Conservation (phyloP, 2,329 filamentous ascomycete genomes). For the Talaromyces sp. region DNA sequence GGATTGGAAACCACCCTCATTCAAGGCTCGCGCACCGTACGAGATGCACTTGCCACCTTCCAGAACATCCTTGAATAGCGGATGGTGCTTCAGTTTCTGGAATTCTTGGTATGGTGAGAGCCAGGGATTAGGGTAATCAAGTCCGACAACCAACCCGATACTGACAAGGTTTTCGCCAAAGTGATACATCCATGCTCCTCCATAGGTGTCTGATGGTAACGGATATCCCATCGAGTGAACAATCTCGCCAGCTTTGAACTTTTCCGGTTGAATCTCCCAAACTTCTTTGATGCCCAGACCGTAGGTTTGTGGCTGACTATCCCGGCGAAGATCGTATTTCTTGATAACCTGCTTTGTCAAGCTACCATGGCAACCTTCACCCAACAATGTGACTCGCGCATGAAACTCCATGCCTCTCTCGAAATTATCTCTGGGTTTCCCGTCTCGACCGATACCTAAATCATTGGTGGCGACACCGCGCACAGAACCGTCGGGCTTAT, state of each 20-base stretch:
- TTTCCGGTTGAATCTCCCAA: conserved; percentile 91
- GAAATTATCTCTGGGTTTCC: conserved; percentile 83
- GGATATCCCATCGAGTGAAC: conserved; percentile 93
- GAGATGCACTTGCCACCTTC: conserved; percentile 97
- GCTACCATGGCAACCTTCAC: conserved; percentile 92
- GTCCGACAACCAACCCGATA: conserved; percentile 83
- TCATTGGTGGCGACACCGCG: conserved; percentile 96
- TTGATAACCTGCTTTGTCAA: conserved; percentile 92
- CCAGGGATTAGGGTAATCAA: conserved; percentile 97
- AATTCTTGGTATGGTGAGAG: conserved; percentile 93
- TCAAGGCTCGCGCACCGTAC: conserved; percentile 85
- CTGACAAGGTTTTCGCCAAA: conserved; percentile 96
- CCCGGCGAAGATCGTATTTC: conserved; percentile 83
- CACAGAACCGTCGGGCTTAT: conserved; percentile 80
- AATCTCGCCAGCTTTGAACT: conserved; percentile 82
- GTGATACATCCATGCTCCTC: conserved; percentile 99
- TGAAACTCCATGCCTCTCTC: conserved; percentile 99
- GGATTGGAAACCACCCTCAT: conserved; percentile 95
- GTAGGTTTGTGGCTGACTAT: conserved; percentile 93
- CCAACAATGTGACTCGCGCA: conserved; percentile 84
- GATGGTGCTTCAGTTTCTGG: conserved; percentile 97
- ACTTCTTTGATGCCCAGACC: conserved; percentile 93
- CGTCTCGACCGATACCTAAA: conserved; percentile 75
- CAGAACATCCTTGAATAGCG: conserved; percentile 80
- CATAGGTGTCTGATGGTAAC: conserved; percentile 82